Base-by-base conservation (phyloP, 1,139 yeast genomes). In the Spencermartinsiella ligniputridi region DNA sequence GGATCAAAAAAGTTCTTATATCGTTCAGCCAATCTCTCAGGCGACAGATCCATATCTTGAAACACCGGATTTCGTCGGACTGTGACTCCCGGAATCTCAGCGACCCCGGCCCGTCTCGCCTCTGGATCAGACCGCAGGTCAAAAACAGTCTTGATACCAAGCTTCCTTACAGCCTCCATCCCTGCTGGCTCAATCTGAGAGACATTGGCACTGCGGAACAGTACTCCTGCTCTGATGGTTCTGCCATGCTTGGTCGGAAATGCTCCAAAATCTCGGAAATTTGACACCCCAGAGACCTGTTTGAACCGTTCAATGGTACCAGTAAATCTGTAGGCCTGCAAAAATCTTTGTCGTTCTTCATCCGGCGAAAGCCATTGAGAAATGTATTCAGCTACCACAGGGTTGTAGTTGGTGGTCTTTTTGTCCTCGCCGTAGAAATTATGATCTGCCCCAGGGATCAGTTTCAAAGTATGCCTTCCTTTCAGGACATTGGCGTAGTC, bases 241-340 rank as follows among this genome's bases (percentile, higher is more conserved):
- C 16, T 35, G 22, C 42, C 35, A 16, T 37, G 19, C 20, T 12
- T 17, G 19, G 32, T 37, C 2, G 37, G 24, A 21, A 24, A 87
- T 3, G 95, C 96, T 1, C 96, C 96, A 47, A 82, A 62, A 57
- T 87, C 96, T 52, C 96, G 72, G 56, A 86, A 82, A 57, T 88
- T 87, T 42, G 73, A 63, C 11, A 85, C 76, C 0, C 94, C 92
- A 30, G 79, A 87, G 35, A 83, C 72, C 1, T 63, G 49, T 51
- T 78, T 78, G 83, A 86, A 82, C 44, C 87, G 67, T 3, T 77
- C 61, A 16, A 68, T 60, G 18, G 60, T 61, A 0, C 75, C 74
- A 9, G 81, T 67, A 17, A 55, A 60, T 19, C 56, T 48, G 34
- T 71, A 67, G 1, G 64, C 51, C 5, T 65, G 58, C 49, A 70